Evolutionary conservation across 1,284 basidiomycete species (phyloP).

Genomic region (Cutaneotrichosporon sp.): DNA sequence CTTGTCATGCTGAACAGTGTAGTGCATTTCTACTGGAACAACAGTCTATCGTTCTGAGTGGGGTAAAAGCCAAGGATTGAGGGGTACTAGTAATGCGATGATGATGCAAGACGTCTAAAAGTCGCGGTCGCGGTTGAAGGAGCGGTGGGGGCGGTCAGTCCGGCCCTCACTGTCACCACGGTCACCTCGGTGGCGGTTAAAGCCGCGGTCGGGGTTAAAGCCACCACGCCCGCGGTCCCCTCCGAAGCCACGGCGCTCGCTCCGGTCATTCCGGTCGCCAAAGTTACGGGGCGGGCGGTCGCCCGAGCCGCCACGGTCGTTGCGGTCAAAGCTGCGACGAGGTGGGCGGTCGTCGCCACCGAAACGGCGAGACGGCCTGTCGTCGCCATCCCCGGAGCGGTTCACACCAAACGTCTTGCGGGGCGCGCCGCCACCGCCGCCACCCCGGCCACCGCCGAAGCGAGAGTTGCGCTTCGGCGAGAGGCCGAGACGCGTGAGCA

Average conservation of each 20-base stretch:
- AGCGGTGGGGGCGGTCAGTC: background rate
- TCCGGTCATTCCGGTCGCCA: background rate
- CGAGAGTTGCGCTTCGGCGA: constrained; percentile 2
- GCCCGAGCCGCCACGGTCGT: background rate
- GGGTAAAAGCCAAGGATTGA: background rate
- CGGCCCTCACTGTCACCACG: background rate
- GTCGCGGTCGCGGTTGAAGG: background rate
- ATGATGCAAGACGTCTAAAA: background rate
- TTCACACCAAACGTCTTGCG: constrained; percentile 11
- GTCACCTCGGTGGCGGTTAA: background rate
- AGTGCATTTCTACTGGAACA: constrained; percentile 1
- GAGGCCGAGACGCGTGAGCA: constrained; percentile 54
- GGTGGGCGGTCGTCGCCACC: constrained; percentile 3
- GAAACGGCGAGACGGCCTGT: background rate
- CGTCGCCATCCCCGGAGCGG: constrained; percentile 1
- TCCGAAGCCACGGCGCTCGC: background rate
- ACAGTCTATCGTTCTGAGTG: constrained; percentile 5
- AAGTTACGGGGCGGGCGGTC: background rate
- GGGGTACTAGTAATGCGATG: constrained; percentile 1
- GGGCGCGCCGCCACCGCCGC: constrained; percentile 3
- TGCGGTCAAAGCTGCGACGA: background rate
- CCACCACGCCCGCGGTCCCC: constrained; percentile 9
- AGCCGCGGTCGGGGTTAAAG: background rate
- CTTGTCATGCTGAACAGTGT: constrained; percentile 7
- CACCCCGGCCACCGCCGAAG: constrained; percentile 8